These are phyloP conservation scores for Pseudogymnoascus sp. DNA, from an alignment of 2,329 filamentous ascomycete genomes.

Conservation along the genomic window DNA sequence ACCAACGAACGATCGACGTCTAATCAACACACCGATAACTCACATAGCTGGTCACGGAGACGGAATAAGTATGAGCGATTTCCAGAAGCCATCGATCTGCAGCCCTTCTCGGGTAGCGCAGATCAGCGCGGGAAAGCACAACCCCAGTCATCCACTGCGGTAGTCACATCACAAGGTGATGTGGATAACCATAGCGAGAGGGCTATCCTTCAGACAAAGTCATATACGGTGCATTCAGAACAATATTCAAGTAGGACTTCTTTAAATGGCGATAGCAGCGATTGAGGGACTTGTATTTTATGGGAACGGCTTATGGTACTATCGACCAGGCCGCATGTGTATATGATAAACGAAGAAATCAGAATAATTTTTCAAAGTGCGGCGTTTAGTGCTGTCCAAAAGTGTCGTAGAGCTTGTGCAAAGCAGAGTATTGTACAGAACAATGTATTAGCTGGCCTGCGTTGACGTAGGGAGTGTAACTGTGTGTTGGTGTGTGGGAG, in stretches of 20 bases:
- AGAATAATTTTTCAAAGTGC: too few species aligned
- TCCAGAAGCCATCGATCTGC: not conserved
- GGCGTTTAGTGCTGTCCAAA: too few species aligned
- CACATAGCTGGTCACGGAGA: not conserved
- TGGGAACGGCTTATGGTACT: not conserved
- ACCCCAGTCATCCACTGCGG: not conserved
- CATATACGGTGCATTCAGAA: constrained; percentile 3
- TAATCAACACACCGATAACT: not conserved
- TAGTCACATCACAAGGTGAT: not conserved
- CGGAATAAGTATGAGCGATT: not conserved
- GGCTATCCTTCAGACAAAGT: constrained; percentile 10
- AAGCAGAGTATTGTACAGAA: too few species aligned
- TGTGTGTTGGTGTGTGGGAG: not conserved
- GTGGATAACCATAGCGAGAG: constrained; percentile 11
- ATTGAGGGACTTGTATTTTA: not conserved
- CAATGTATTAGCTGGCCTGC: too few species aligned
- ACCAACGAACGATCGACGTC: not conserved
- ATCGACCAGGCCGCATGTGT: not conserved
- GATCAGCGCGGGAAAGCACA: not conserved
- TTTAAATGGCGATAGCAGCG: not conserved
- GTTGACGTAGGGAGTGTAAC: too few species aligned
- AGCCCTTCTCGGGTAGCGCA: not conserved
- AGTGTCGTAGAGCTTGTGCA: too few species aligned
- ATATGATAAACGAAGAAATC: not conserved
- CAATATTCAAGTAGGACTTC: not conserved